A percentile compares a stretch with the other conserved stretches of the same genome.
These are phyloP conservation scores for Colletotrichum coccodes DNA, from an alignment of 2,329 filamentous ascomycete species.

Conservation along the genomic window DNA sequence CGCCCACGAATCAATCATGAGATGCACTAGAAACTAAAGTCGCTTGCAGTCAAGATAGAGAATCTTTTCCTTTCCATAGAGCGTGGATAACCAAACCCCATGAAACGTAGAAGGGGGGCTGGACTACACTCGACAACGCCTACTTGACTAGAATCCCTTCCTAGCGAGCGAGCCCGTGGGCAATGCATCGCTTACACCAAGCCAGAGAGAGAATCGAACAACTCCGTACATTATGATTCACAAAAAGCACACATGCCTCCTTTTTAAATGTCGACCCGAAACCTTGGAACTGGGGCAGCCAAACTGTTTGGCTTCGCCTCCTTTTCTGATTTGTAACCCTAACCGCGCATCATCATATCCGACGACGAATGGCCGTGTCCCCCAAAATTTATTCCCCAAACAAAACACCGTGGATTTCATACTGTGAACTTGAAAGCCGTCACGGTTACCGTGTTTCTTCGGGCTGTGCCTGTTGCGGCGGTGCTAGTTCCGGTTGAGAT, in stretches of 20 bases:
- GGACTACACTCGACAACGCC: constrained; percentile 19
- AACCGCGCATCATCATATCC: constrained; percentile 3
- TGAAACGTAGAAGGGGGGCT: constrained; percentile 4
- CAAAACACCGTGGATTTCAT: not conserved
- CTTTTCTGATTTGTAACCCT: not conserved
- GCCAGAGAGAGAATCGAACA: constrained; percentile 30
- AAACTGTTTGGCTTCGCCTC: not conserved
- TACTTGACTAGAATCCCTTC: constrained; percentile 23
- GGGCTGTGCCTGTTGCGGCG: not conserved
- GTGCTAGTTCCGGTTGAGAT: constrained; percentile 3
- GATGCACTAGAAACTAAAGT: not conserved
- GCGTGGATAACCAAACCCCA: constrained; percentile 8
- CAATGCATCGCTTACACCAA: constrained; percentile 30
- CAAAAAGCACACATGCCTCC: constrained; percentile 16
- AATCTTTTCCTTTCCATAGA: constrained; percentile 20
- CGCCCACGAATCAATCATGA: too few relatives aligned
- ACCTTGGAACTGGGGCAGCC: not conserved
- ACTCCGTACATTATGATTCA: constrained; percentile 34
- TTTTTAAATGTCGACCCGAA: constrained; percentile 9
- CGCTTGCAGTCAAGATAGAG: not conserved
- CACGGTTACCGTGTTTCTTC: constrained; percentile 13
- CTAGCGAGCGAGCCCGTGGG: constrained; percentile 31
- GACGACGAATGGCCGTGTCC: not conserved
- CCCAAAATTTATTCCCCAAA: not conserved
- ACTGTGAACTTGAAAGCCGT: constrained; percentile 5